phyloP scores from a whole-genome alignment of 2,329 filamentous ascomycete genomes.

The Colletotrichum sp. region DNA sequence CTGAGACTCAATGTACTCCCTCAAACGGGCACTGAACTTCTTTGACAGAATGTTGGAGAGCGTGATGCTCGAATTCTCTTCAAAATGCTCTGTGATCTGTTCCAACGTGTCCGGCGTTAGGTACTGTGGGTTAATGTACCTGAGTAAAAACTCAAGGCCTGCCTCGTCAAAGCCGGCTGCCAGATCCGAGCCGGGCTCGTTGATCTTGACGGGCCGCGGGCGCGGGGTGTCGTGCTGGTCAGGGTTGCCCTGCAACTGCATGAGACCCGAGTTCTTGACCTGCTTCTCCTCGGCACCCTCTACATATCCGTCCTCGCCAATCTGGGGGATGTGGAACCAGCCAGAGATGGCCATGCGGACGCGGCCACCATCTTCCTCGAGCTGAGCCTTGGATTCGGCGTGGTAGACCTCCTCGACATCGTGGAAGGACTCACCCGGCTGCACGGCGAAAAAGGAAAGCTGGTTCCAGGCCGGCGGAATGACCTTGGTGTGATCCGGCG shows the following conservation, averaged over 20 bases:
- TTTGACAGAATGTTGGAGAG: conserved; percentile 79
- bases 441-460: conserved; percentile 96
- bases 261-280: conserved; percentile 87
- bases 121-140: conserved; percentile 89
- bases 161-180: conserved; percentile 68
- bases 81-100: conserved; percentile 79
- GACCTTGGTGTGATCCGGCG: conserved; percentile 77
- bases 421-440: conserved; percentile 98
- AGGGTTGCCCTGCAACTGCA: conserved; percentile 90
- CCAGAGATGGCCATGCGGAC: conserved; percentile 98
- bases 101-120: conserved; percentile 91
- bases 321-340: conserved; percentile 98
- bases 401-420: conserved; percentile 98
- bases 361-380: conserved; percentile 73
- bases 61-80: conserved; percentile 82
- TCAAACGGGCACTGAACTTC: conserved; percentile 78
- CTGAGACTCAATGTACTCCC: conserved; percentile 70
- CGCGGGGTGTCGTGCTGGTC: conserved; percentile 88
- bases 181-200: conserved; percentile 48
- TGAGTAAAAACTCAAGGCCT: conserved; percentile 88
- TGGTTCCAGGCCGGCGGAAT: conserved; percentile 98
- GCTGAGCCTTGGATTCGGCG: conserved; percentile 61
- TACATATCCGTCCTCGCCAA: conserved; percentile 91
- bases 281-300: conserved; percentile 87
- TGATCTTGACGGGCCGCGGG: conserved; percentile 57